Conservation (phyloP, 345 rosid genomes). For the Ceriops decandra region DNA sequence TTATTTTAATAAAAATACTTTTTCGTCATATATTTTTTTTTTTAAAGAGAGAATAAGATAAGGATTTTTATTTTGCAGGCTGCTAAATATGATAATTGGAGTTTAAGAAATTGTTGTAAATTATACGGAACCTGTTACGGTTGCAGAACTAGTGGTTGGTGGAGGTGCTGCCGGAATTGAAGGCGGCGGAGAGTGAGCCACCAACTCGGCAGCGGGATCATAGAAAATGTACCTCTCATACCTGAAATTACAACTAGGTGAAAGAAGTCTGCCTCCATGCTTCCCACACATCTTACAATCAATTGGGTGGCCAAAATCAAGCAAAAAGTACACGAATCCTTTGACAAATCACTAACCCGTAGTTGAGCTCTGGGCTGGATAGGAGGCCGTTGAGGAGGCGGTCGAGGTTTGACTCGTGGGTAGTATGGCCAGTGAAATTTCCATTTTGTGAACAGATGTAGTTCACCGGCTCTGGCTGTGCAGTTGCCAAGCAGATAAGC, state of each 20-base stretch:
- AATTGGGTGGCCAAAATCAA: not conserved
- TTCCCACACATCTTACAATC: conserved; percentile 2
- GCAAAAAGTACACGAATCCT: not conserved
- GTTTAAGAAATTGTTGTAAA: no score
- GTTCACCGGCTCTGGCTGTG: no score
- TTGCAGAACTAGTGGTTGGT: no score
- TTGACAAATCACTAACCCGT: not conserved
- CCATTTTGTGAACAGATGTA: not conserved
- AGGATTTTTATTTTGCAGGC: no score
- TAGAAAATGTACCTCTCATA: conserved; percentile 26
- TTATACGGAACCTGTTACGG: no score
- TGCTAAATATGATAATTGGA: no score
- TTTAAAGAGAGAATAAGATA: no score
- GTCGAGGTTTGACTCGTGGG: not conserved
- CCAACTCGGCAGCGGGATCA: not conserved
- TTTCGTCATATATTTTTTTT: no score
- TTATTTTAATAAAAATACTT: no score
- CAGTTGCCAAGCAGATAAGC: no score
- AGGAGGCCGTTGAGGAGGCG: not conserved
- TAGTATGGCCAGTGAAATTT: not conserved
- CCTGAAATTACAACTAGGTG: conserved; percentile 34
- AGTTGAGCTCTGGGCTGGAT: not conserved
- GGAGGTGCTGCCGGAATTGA: no score
- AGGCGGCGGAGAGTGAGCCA: no score
- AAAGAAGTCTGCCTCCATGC: conserved; percentile 19